A percentile compares a stretch with the other conserved stretches of the same genome.
Evolutionary conservation across 164 flowering plant genomes (phyloP).

Genomic region (Chimonanthus salicifolius): DNA sequence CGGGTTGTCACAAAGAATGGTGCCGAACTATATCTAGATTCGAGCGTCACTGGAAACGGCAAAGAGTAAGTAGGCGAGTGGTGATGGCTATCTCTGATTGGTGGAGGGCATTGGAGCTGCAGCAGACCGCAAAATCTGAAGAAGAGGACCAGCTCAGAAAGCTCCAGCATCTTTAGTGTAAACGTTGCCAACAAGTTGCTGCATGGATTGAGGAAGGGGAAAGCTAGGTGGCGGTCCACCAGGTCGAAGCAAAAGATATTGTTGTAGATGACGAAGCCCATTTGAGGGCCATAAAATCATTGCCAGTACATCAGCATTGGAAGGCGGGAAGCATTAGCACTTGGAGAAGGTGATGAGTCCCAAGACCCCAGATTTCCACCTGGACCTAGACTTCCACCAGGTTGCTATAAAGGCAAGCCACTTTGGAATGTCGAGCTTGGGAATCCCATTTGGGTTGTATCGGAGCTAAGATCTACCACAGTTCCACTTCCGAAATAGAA

Average conservation of each 20-base stretch:
- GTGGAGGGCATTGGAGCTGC: too few species aligned
- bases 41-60: too few species aligned
- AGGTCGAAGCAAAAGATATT: slow-evolving; percentile 26
- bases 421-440: slow-evolving; percentile 67
- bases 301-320: slow-evolving; percentile 85
- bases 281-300: slow-evolving; percentile 70
- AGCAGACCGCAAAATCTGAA: too few species aligned
- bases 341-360: slow-evolving; percentile 64
- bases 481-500: slow-evolving; percentile 39
- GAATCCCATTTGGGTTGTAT: slow-evolving; percentile 41
- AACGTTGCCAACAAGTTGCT: slow-evolving; percentile 23
- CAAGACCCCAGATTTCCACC: slow-evolving; percentile 14
- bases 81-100: too few species aligned
- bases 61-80: too few species aligned
- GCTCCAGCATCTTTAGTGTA: too few species aligned
- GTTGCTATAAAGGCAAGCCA: slow-evolving; percentile 73
- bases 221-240: slow-evolving; percentile 63
- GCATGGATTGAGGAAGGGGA: slow-evolving; percentile 60
- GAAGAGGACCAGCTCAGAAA: too few species aligned
- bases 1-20: too few species aligned
- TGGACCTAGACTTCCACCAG: slow-evolving; percentile 40
- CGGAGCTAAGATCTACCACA: slow-evolving; percentile 41
- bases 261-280: slow-evolving; percentile 58
- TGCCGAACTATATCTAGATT: too few species aligned
- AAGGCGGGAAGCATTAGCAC: slow-evolving; percentile 52